These are phyloP conservation scores for Exophiala phaeomuriformis DNA, from an alignment of 2,329 filamentous ascomycete species.

Conservation along the genomic window DNA sequence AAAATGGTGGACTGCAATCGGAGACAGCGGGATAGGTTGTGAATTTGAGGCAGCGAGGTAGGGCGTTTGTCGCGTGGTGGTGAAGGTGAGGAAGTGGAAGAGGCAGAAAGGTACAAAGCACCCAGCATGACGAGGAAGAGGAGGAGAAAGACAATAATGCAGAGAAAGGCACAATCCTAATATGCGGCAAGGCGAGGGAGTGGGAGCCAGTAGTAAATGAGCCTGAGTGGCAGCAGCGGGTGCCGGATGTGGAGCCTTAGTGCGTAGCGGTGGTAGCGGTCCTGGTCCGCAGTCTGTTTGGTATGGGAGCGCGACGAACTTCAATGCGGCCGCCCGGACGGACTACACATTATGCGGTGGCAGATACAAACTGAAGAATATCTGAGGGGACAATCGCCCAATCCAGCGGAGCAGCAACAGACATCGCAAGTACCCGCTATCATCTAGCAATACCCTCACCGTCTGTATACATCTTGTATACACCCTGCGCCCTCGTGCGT, in stretches of 20 bases:
- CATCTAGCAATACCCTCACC: background rate
- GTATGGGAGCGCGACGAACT: background rate
- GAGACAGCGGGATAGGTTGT: conserved; percentile 6
- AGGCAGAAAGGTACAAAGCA: conserved; percentile 10
- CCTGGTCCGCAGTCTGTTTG: background rate
- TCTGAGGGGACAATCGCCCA: too few relatives aligned
- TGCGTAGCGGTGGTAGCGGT: too few relatives aligned
- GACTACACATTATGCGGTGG: too few relatives aligned
- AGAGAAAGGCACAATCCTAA: background rate
- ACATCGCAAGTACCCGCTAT: background rate
- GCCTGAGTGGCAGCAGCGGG: conserved; percentile 7
- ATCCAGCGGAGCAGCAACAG: background rate
- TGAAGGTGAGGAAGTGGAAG: conserved; percentile 1
- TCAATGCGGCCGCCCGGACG: too few relatives aligned
- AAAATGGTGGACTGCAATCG: conserved; percentile 1
- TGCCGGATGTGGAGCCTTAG: conserved; percentile 13
- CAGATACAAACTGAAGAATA: too few relatives aligned
- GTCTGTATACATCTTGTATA: background rate
- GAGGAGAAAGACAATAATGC: conserved; percentile 15
- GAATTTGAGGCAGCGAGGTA: background rate
- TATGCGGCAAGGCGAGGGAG: conserved; percentile 4
- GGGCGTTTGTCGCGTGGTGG: conserved; percentile 9
- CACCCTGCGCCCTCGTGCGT: background rate
- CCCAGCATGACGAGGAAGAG: conserved; percentile 18
- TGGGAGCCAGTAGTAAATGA: conserved; percentile 6